phyloP scores from a whole-genome alignment of 345 rosid genomes.

The Sonneratia alba region DNA sequence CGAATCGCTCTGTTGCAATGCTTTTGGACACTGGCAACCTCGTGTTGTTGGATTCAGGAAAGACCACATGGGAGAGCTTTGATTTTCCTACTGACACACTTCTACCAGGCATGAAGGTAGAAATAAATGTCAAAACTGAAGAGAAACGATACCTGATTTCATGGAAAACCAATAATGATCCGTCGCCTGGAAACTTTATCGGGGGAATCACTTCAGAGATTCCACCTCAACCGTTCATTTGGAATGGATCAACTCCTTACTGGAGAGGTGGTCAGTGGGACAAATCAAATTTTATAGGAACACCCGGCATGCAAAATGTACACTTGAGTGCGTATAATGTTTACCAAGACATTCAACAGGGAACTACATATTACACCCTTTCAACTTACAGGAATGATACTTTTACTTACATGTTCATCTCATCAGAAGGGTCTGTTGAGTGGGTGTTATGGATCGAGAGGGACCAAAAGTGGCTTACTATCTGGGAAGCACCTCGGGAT shows the following conservation, averaged over 20 bases:
- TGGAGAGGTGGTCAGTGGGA: conserved; percentile 13
- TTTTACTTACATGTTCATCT: conserved; percentile 4
- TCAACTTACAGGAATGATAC: not conserved
- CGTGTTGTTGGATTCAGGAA: conserved; percentile 9
- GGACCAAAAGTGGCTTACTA: conserved; percentile 8
- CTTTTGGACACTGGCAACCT: conserved; percentile 22
- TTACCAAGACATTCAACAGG: conserved; percentile 2
- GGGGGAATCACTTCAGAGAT: conserved; percentile 13
- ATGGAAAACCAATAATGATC: conserved; percentile 27
- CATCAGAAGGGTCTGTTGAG: conserved; percentile 8
- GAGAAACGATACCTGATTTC: conserved; percentile 13
- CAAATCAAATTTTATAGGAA: not conserved
- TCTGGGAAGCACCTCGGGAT: conserved; percentile 12
- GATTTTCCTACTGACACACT: conserved; percentile 28
- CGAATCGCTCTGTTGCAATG: conserved; percentile 6
- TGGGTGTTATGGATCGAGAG: conserved; percentile 11
- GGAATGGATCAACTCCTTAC: not conserved
- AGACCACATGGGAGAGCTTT: conserved; percentile 26
- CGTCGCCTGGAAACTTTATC: conserved; percentile 18
- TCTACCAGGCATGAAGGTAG: conserved; percentile 28
- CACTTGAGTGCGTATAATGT: not conserved
- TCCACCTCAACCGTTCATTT: conserved; percentile 16
- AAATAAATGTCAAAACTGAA: conserved; percentile 14
- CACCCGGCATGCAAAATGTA: not conserved
- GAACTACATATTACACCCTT: not conserved